Evolutionary conservation across 108 stramenopile species (phyloP).

Genomic region (Discostella pseudostelligera): DNA sequence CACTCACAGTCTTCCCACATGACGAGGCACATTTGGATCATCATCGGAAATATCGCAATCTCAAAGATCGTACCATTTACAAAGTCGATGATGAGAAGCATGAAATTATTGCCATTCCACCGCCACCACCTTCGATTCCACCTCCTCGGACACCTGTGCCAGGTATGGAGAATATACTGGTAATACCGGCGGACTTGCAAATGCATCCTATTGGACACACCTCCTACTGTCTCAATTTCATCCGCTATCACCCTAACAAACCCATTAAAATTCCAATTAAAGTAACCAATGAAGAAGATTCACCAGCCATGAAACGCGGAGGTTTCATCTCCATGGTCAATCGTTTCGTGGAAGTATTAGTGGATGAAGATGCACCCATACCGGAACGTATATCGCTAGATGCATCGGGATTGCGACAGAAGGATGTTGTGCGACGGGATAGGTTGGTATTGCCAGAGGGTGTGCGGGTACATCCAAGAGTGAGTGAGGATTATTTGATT

Average conservation of each 20-base stretch:
- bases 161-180: constrained; percentile 30
- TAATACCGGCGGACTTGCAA: constrained; percentile 67
- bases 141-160: constrained; percentile 18
- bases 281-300: constrained; percentile 73
- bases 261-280: constrained; percentile 70
- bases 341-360: constrained; percentile 61
- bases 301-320: constrained; percentile 77
- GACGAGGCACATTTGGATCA: constrained; percentile 58
- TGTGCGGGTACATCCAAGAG: constrained; percentile 51
- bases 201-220: constrained; percentile 71
- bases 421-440: constrained; percentile 72
- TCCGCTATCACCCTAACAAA: constrained; percentile 71
- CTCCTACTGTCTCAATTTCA: constrained; percentile 75
- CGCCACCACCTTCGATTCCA: neutral
- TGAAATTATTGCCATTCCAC: neutral
- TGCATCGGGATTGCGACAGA: constrained; percentile 67
- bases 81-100: constrained; percentile 21
- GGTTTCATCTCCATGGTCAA: constrained; percentile 75
- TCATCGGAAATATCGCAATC: constrained; percentile 27
- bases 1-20: constrained; percentile 58
- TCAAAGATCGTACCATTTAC: constrained; percentile 9
- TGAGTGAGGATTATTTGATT: constrained; percentile 45
- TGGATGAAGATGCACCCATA: constrained; percentile 66
- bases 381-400: constrained; percentile 78
- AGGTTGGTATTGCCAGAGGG: constrained; percentile 76